These are phyloP conservation scores for Sophora flavescens DNA, from an alignment of 306 rosid species.

Conservation along the genomic window DNA sequence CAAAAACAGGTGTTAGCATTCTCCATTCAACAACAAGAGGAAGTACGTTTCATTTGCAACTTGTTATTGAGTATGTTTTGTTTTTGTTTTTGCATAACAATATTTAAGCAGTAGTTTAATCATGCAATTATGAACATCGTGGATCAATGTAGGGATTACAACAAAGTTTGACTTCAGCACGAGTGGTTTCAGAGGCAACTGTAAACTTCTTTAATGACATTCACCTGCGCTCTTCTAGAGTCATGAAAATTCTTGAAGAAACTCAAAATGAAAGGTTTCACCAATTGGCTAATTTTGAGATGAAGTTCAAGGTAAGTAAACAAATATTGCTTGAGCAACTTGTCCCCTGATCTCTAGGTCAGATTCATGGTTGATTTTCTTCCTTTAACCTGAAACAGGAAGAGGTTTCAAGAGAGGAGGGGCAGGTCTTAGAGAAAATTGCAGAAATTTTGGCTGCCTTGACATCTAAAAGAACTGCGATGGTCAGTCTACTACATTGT, in stretches of 20 bases:
- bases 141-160: constrained; percentile 68
- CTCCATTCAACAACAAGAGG: constrained; percentile 72
- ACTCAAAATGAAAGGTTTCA: constrained; percentile 61
- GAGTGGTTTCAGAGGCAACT: constrained; percentile 72
- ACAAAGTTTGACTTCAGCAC: constrained; percentile 66
- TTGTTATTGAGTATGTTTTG: constrained; percentile 13
- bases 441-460: constrained; percentile 65
- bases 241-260: constrained; percentile 67
- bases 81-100: constrained; percentile 5
- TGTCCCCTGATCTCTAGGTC: background rate
- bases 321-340: background rate
- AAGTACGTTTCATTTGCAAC: constrained; percentile 55
- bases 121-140: constrained; percentile 38
- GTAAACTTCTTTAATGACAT: constrained; percentile 66
- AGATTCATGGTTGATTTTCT: constrained; percentile 33
- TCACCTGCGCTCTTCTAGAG: constrained; percentile 63
- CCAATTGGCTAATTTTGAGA: constrained; percentile 72
- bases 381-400: constrained; percentile 65
- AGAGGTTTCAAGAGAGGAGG: constrained; percentile 75
- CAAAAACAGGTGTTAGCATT: constrained; percentile 72
- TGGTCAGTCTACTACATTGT: constrained; percentile 52
- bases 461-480: constrained; percentile 71
- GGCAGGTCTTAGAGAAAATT: constrained; percentile 69
- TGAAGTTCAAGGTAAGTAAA: constrained; percentile 83
- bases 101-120: constrained; percentile 22